These are phyloP conservation scores for Cutaneotrichosporon dermatis DNA, from an alignment of 1,284 basidiomycete species.

Conservation along the genomic window DNA sequence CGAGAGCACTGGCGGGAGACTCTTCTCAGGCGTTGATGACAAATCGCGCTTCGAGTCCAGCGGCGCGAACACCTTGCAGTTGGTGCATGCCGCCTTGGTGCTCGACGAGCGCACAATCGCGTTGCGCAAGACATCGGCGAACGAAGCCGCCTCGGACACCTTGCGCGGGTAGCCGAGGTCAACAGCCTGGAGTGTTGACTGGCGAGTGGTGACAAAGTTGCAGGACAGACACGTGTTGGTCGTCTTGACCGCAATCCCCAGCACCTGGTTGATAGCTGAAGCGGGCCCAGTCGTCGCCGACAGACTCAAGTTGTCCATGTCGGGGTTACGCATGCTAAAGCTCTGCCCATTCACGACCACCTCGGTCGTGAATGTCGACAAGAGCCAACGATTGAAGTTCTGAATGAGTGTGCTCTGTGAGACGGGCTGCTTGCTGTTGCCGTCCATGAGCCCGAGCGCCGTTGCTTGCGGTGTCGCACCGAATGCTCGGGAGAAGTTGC, in stretches of 20 bases:
- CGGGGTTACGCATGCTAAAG: slow-evolving; percentile 22
- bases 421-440: slow-evolving; percentile 66
- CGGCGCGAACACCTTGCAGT: slow-evolving; percentile 70
- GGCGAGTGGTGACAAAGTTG: slow-evolving; percentile 64
- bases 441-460: slow-evolving; percentile 85
- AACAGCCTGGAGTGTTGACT: slow-evolving; percentile 71
- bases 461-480: slow-evolving; percentile 70
- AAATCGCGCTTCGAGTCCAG: slow-evolving; percentile 71
- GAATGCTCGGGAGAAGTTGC: slow-evolving; percentile 93
- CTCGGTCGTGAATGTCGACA: slow-evolving; percentile 51
- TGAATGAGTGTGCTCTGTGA: slow-evolving; percentile 87
- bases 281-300: slow-evolving; percentile 19
- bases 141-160: slow-evolving; percentile 37
- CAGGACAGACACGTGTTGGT: slow-evolving; percentile 72
- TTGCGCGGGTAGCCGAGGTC: slow-evolving; percentile 67
- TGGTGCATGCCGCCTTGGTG: slow-evolving; percentile 79
- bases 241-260: slow-evolving; percentile 72
- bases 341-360: slow-evolving; percentile 34
- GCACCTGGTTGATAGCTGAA: slow-evolving; percentile 70
- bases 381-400: slow-evolving; percentile 86
- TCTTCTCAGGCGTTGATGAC: slow-evolving; percentile 52
- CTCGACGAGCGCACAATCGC: slow-evolving; percentile 76
- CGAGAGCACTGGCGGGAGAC: slow-evolving; percentile 76
- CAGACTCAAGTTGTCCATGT: slow-evolving; percentile 13
- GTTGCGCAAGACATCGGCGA: slow-evolving; percentile 65